Conservation (phyloP, 2,329 filamentous ascomycete genomes). For the Gliomastix tumulicola region DNA sequence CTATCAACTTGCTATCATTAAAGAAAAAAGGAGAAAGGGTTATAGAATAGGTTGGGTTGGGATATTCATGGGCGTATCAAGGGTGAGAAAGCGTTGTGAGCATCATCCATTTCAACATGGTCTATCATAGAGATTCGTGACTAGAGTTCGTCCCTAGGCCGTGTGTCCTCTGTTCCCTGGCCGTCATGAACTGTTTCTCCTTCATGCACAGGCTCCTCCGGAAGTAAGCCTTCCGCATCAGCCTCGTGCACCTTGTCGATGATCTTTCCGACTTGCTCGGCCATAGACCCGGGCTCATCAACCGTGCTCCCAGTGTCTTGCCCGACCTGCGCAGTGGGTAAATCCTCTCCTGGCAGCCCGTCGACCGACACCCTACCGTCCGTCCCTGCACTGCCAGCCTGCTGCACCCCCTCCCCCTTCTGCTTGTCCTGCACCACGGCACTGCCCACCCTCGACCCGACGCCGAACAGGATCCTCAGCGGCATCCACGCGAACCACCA, state of each 20-base stretch:
- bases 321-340: slow-evolving; percentile 43
- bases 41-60: neutral
- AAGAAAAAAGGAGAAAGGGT: too few relatives aligned
- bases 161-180: slow-evolving; percentile 15
- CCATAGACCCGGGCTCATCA: slow-evolving; percentile 29
- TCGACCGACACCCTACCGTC: slow-evolving; percentile 19
- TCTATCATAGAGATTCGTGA: too few relatives aligned
- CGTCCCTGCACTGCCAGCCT: slow-evolving; percentile 16
- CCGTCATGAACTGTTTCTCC: slow-evolving; percentile 16
- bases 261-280: slow-evolving; percentile 48
- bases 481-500: slow-evolving; percentile 89
- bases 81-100: too few relatives aligned
- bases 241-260: slow-evolving; percentile 30
- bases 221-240: too few relatives aligned
- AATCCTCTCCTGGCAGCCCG: slow-evolving; percentile 28
- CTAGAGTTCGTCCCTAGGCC: slow-evolving; percentile 31
- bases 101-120: too few relatives aligned
- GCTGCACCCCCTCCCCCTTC: slow-evolving; percentile 15
- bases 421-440: slow-evolving; percentile 32
- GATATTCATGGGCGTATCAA: too few relatives aligned
- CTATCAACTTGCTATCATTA: too few relatives aligned
- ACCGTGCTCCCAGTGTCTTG: slow-evolving; percentile 13
- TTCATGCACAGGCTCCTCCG: slow-evolving; percentile 16
- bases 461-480: slow-evolving; percentile 57
- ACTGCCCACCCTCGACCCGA: slow-evolving; percentile 47